Base-by-base conservation (phyloP, 2,329 filamentous ascomycete genomes). In the Amphichorda felina region DNA sequence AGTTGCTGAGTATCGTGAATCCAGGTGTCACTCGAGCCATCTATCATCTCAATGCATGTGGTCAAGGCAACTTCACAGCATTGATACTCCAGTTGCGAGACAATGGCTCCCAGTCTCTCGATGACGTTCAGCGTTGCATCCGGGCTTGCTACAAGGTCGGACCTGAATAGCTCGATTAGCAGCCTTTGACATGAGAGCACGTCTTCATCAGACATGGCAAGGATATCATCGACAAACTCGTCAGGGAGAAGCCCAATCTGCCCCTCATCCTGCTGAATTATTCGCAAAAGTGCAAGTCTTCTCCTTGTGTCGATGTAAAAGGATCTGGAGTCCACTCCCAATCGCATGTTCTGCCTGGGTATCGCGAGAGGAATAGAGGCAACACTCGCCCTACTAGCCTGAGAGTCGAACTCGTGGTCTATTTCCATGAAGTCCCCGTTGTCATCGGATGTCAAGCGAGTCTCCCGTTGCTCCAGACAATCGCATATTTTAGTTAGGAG, bases 41-140 rank as follows among this genome's bases (percentile, higher is more conserved):
- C 61, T 51, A 94, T 70, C 37, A 83, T 60, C 32, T 80, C 72
- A 17, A 94, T 65, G 42, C 77, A 80, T 14, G 78, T 62, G 30
- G 69, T 70, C 33, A 86, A 61, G 4, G 82, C 75, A 15, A 79
- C 72, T 57, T 95, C 88, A 41, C 81, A 89, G 43, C 76, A 75
- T 38, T 79, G 75, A 46, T 80, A 80, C 19, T 74, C 68, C 39
- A 75, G 71, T 3, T 66, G 60, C 11, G 63, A 58, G 16, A 79
- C 64, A 6, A 77, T 57, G 0, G 48, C 50, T 2, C 71, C 73
- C 5, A 75, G 48, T 21, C 63, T 61, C 40, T 70, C 57, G 16
- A 79, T 52, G 2, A 79, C 54, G 3, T 45, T 54, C 8, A 57
- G 42, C 2, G 69, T 66, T 41, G 66, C 62, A 9, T 66, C 62